phyloP scores from a whole-genome alignment of 2,329 filamentous ascomycete genomes.

The Fusarium sp. region DNA sequence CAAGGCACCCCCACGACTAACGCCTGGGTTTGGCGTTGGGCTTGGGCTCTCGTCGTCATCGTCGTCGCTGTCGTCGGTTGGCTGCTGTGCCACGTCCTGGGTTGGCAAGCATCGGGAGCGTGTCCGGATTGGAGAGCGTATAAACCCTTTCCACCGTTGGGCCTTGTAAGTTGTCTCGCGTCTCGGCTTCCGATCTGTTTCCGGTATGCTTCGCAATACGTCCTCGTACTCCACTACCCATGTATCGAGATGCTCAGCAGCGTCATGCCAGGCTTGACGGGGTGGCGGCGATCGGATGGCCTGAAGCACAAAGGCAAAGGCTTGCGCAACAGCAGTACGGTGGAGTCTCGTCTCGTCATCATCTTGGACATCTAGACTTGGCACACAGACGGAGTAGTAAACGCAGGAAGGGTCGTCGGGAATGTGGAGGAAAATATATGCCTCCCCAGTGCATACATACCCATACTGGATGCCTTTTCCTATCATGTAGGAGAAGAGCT shows the following conservation, averaged over 20 bases:
- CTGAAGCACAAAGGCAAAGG: background rate
- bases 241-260: slow-evolving; percentile 42
- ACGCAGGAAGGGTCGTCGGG: background rate
- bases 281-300: background rate
- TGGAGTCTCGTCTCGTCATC: background rate
- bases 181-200: slow-evolving; percentile 30
- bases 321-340: background rate
- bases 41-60: background rate
- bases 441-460: background rate
- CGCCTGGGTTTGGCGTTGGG: background rate
- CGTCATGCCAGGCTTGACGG: slow-evolving; percentile 47
- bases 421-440: background rate
- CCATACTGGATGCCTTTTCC: background rate
- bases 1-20: background rate
- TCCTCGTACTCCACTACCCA: slow-evolving; percentile 52
- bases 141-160: slow-evolving; percentile 46
- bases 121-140: slow-evolving; percentile 45
- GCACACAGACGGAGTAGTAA: background rate
- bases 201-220: slow-evolving; percentile 42
- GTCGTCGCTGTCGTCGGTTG: background rate
- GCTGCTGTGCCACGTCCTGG: background rate
- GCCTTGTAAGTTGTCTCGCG: slow-evolving; percentile 36
- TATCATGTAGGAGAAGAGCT: background rate
- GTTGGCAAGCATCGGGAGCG: background rate
- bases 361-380: background rate